A percentile compares a stretch with the other conserved stretches of the same genome.
Conservation (phyloP, 495 filamentous ascomycete species). For the Neurospora pannonica region DNA sequence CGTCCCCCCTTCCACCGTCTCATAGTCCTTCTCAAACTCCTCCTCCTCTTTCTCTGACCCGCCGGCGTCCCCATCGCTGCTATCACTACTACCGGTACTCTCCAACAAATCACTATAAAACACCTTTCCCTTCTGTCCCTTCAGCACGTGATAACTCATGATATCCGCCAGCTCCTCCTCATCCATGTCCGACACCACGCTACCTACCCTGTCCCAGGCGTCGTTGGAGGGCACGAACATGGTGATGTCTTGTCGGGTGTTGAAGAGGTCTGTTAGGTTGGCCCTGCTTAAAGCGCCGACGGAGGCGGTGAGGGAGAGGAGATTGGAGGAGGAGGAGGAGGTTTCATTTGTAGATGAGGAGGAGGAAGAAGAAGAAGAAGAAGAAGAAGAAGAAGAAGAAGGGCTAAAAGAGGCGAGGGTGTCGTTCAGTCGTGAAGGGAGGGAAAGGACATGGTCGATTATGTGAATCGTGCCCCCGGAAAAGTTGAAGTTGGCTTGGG, state of each 20-base stretch:
- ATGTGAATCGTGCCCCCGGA: slow-evolving; percentile 56
- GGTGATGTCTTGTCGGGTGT: slow-evolving; percentile 42
- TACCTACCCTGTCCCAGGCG: slow-evolving; percentile 17
- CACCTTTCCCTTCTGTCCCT: slow-evolving; percentile 31
- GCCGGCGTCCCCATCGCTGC: slow-evolving; percentile 21
- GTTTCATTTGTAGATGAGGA: neutral
- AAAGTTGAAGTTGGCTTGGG: slow-evolving; percentile 46
- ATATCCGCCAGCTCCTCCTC: slow-evolving; percentile 10
- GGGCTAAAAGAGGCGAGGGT: slow-evolving; percentile 20
- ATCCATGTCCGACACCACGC: slow-evolving; percentile 4
- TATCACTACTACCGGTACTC: slow-evolving; percentile 26
- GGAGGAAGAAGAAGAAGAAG: neutral
- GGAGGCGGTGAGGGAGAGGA: slow-evolving; percentile 39
- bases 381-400: neutral
- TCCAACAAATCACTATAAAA: slow-evolving; percentile 34
- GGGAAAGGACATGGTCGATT: slow-evolving; percentile 47
- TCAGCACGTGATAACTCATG: slow-evolving; percentile 25
- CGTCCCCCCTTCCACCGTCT: neutral
- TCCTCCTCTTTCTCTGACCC: slow-evolving; percentile 31
- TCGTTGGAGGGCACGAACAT: slow-evolving; percentile 43
- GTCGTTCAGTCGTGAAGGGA: slow-evolving; percentile 43
- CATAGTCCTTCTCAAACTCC: slow-evolving; percentile 7
- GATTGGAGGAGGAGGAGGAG: slow-evolving; percentile 12
- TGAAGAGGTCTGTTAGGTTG: slow-evolving; percentile 32
- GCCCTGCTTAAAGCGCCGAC: slow-evolving; percentile 45